A percentile compares a stretch with the other conserved stretches of the same genome.
phyloP scores from a whole-genome alignment of 169 alveolate genomes.

The Plasmodium reichenowi region DNA sequence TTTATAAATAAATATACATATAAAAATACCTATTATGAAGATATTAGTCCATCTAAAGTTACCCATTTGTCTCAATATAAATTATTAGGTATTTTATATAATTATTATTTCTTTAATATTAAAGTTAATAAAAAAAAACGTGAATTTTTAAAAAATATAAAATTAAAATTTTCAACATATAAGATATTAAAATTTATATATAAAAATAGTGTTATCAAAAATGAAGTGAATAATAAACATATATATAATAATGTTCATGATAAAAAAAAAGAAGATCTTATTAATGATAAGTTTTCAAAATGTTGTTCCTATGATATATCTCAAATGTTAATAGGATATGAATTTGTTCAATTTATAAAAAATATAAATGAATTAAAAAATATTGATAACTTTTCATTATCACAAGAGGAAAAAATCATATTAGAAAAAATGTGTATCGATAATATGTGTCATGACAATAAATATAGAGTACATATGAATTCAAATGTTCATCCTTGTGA shows the following conservation, averaged over 20 bases:
- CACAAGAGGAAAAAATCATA: background rate
- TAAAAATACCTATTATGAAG: constrained; percentile 83
- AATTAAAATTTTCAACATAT: constrained; percentile 67
- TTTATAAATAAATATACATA: constrained; percentile 78
- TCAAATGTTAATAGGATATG: constrained; percentile 60
- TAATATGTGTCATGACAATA: background rate
- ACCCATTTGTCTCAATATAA: constrained; percentile 88
- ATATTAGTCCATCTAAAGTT: constrained; percentile 87
- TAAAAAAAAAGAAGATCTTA: background rate
- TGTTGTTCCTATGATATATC: constrained; percentile 53
- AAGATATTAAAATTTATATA: constrained; percentile 56
- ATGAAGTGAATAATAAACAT: background rate
- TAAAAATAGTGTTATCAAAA: constrained; percentile 1
- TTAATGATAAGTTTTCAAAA: constrained; percentile 3
- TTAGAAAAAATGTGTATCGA: too few species aligned
- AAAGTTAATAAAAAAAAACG: constrained; percentile 64
- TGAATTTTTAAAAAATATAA: constrained; percentile 66
- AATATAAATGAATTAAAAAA: background rate
- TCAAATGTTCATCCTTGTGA: background rate
- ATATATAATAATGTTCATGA: background rate
- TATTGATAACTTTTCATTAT: background rate
- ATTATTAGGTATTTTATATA: constrained; percentile 83
- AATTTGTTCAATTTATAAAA: constrained; percentile 32
- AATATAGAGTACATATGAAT: background rate
- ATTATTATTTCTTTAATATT: constrained; percentile 66